Evolutionary conservation across 2,329 filamentous ascomycete species (phyloP), one percentile per base, ranked within the genome.

Genomic region (Exutisphaerella laricina): DNA sequence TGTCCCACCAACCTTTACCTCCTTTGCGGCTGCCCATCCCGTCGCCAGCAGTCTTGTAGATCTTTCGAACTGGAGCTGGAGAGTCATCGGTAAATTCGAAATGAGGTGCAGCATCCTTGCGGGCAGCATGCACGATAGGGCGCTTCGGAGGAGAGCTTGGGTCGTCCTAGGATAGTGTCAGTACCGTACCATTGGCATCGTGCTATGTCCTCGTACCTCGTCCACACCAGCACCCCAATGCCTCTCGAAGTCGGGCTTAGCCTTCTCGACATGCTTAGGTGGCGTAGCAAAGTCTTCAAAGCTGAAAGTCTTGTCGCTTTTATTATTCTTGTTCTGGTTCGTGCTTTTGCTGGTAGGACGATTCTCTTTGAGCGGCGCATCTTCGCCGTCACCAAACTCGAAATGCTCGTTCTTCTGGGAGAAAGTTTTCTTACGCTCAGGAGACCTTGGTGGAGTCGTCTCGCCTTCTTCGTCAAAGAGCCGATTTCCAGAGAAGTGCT

Each of bases 241-340:
- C 42, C 85, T 83, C 47, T 82, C 75, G 48, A 92, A 81, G 59
- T 88, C 79, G 28, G 75, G 70, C 46, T 81, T 76, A 40, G 76
- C 63, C 64, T 83, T 85, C 33, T 73, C 69, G 4, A 76, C 73
- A 35, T 78, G 71, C 72, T 94, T 95, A 52, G 83, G 77, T 0
- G 90, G 90, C 0, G 89, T 95, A 12, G 72, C 70, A 57, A 94
- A 94, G 66, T 95, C 88, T 48, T 87, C 79, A 65, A 97, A 97
- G 36, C 80, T 80, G 88, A 90, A 96, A 49, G 86, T 82, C 51
- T 80, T 80, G 46, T 74, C 70, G 40, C 73, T 64, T 14, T 72
- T 63, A 16, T 66, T 59, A 58, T 56, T 43, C 60, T 61, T 33
- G 59, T 56, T 43, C 60, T 61, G 31, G 12, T 12, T 26, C 23